These are phyloP conservation scores for Dictyostelium discoideum DNA, from an alignment of 78 protist genomes.

Conservation along the genomic window DNA sequence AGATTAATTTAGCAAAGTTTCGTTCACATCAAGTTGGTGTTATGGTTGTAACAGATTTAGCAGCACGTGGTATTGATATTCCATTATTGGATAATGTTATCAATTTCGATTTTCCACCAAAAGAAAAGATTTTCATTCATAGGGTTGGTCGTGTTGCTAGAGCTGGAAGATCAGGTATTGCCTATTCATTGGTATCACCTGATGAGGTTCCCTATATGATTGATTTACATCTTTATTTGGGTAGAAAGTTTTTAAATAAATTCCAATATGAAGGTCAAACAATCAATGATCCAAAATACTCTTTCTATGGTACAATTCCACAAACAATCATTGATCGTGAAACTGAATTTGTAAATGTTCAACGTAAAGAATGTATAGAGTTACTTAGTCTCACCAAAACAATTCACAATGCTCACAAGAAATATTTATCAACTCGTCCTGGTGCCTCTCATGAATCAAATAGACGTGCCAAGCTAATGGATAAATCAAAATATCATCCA, in stretches of 20 bases:
- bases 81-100: constrained; percentile 99
- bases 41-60: constrained; percentile 99
- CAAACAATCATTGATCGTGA: constrained; percentile 45
- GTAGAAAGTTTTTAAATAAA: constrained; percentile 31
- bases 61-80: constrained; percentile 99
- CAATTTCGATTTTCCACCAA: constrained; percentile 98
- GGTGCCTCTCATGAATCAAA: constrained; percentile 83
- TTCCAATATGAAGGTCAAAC: constrained; percentile 4
- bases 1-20: constrained; percentile 91
- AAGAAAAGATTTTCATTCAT: constrained; percentile 99
- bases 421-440: constrained; percentile 86
- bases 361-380: constrained; percentile 32
- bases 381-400: constrained; percentile 33
- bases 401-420: constrained; percentile 82
- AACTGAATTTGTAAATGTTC: constrained; percentile 5
- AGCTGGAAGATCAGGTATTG: constrained; percentile 97
- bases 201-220: constrained; percentile 97
- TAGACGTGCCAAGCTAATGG: constrained; percentile 67
- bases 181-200: constrained; percentile 90
- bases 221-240: constrained; percentile 93
- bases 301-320: constrained; percentile 74
- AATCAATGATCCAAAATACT: neutral
- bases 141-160: constrained; percentile 99
- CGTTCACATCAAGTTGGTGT: constrained; percentile 51
- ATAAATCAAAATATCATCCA: constrained; percentile 20